Evolutionary conservation across 352 stramenopile genomes (phyloP).

Genomic region (Peronospora belbahrii): DNA sequence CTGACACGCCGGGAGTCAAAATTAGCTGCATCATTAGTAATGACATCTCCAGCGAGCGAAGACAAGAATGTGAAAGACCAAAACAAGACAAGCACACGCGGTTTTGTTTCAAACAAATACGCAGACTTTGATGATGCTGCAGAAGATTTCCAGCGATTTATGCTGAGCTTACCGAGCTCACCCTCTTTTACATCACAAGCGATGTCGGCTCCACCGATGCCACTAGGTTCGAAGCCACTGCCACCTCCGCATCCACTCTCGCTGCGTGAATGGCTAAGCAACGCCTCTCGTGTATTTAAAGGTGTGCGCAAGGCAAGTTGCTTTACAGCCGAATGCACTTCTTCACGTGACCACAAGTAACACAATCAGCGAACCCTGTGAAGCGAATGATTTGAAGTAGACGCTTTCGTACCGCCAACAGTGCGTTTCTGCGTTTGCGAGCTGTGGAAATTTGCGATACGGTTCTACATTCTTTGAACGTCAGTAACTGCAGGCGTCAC

Average conservation of each 20-base stretch:
- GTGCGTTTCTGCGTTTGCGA: neutral
- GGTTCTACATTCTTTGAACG: too few species aligned
- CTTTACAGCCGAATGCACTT: constrained; percentile 45
- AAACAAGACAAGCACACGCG: neutral
- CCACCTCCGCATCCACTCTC: constrained; percentile 28
- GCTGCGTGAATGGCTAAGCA: constrained; percentile 74
- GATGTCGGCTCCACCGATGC: neutral
- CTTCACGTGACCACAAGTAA: constrained; percentile 38
- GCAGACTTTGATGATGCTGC: constrained; percentile 28
- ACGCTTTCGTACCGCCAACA: neutral
- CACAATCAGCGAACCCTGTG: neutral
- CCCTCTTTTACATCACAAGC: constrained; percentile 18
- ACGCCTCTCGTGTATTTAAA: constrained; percentile 61
- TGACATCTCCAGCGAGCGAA: constrained; percentile 2
- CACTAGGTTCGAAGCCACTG: constrained; percentile 6
- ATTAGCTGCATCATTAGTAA: neutral
- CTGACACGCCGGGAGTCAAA: neutral
- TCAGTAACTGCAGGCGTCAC: too few species aligned
- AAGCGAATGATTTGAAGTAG: neutral
- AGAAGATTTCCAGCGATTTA: constrained; percentile 23
- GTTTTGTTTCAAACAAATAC: constrained; percentile 12
- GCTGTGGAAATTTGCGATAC: too few species aligned
- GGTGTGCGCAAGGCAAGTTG: constrained; percentile 52
- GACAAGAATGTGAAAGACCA: constrained; percentile 8
- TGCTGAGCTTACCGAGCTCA: constrained; percentile 23